phyloP scores from a whole-genome alignment of 495 filamentous ascomycete species.

The Penicillium tannophilum region DNA sequence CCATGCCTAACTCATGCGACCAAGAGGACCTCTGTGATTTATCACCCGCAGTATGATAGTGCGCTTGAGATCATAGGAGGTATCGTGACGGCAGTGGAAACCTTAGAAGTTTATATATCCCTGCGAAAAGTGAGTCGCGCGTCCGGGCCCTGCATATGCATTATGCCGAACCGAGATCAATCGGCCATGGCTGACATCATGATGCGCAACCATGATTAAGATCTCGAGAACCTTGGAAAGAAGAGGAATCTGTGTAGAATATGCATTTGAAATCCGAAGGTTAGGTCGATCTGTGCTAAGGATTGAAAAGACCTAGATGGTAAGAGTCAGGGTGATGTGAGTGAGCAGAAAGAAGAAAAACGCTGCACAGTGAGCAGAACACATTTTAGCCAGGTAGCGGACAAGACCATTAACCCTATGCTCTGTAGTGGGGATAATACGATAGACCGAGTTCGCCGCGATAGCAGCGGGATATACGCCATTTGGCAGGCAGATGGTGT shows the following conservation, averaged over 20 bases:
- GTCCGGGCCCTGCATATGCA: conserved; percentile 7
- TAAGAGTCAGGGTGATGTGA: too few species aligned
- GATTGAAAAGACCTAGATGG: too few species aligned
- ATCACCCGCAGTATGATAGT: background rate
- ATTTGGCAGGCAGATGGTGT: background rate
- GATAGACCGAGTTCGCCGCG: background rate
- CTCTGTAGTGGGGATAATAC: background rate
- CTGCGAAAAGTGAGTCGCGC: background rate
- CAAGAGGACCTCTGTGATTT: background rate
- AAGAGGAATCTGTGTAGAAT: background rate
- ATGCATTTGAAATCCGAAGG: background rate
- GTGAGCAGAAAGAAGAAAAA: too few species aligned
- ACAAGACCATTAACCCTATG: background rate
- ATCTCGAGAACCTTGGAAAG: background rate
- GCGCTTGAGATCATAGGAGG: background rate
- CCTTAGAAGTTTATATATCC: background rate
- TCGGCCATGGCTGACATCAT: background rate
- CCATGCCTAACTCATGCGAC: background rate
- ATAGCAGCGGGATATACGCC: background rate
- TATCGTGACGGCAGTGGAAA: background rate
- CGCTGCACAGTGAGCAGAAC: too few species aligned
- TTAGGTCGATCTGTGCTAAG: background rate
- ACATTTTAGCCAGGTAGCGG: background rate
- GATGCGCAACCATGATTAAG: background rate
- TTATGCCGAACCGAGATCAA: conserved; percentile 2